Percentiles rank a stretch among this genome's conserved stretches.
Evolutionary conservation across 2,329 filamentous ascomycete genomes (phyloP).

Genomic region (Colletotrichum lupini): DNA sequence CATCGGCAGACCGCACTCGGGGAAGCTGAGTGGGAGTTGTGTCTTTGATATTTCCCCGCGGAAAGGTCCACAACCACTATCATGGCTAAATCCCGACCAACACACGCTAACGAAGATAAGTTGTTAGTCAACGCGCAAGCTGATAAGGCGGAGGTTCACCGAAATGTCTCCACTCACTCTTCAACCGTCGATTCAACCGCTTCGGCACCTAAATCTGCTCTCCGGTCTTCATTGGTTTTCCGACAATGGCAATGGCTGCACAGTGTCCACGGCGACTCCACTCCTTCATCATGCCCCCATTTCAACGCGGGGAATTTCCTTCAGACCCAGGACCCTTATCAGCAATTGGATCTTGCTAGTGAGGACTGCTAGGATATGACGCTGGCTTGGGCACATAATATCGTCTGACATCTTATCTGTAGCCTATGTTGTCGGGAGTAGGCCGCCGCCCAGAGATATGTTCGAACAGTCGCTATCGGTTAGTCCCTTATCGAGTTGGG

Average conservation of each 20-base stretch:
- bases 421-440: background rate
- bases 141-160: slow-evolving; percentile 36
- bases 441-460: background rate
- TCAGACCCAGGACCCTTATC: slow-evolving; percentile 13
- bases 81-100: slow-evolving; percentile 7
- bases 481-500: background rate
- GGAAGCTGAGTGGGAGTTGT: slow-evolving; percentile 21
- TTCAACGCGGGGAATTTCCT: slow-evolving; percentile 22
- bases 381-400: background rate
- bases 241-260: background rate
- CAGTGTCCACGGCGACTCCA: slow-evolving; percentile 26
- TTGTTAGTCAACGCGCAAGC: slow-evolving; percentile 33
- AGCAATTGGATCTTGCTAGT: slow-evolving; percentile 7
- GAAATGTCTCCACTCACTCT: slow-evolving; percentile 20
- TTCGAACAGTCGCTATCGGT: background rate
- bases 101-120: slow-evolving; percentile 19
- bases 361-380: slow-evolving; percentile 8
- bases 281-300: slow-evolving; percentile 15
- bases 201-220: slow-evolving; percentile 11
- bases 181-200: background rate
- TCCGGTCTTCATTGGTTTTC: slow-evolving; percentile 1
- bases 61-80: slow-evolving; percentile 31
- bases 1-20: slow-evolving; percentile 27
- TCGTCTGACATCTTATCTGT: slow-evolving; percentile 26
- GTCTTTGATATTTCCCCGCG: slow-evolving; percentile 35